These are phyloP conservation scores for Moesziomyces globuligerus DNA, from an alignment of 1,284 basidiomycete species.

Conservation along the genomic window DNA sequence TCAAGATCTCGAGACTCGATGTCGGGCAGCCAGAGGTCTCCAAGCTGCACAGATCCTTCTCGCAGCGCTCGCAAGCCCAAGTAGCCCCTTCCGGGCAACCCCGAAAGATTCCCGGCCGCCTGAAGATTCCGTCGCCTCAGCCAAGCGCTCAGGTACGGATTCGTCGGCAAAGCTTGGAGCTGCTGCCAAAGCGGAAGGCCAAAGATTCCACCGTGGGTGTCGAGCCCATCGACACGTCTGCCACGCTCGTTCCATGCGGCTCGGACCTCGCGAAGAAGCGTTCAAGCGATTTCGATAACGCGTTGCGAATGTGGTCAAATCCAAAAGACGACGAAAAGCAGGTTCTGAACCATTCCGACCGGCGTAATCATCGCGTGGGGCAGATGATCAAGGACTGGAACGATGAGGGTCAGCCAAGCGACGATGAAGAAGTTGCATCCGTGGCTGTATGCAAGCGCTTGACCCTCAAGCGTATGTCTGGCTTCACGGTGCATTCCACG, in stretches of 20 bases:
- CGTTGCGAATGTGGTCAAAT: conserved; percentile 3
- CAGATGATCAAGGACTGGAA: conserved; percentile 13
- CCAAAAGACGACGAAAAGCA: not conserved
- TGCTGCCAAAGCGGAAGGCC: not conserved
- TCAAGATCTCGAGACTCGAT: not conserved
- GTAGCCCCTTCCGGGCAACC: not conserved
- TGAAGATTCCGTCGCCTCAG: conserved; percentile 14
- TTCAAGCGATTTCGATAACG: not conserved
- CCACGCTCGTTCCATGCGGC: not conserved
- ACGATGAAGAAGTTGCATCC: conserved; percentile 26
- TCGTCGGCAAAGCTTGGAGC: conserved; percentile 6
- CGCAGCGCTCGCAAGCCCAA: conserved; percentile 5
- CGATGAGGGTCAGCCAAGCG: not conserved
- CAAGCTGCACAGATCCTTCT: conserved; percentile 11
- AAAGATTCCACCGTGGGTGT: not conserved
- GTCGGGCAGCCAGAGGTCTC: not conserved
- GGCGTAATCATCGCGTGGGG: not conserved
- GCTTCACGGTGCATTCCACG: conserved; percentile 7
- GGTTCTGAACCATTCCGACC: not conserved
- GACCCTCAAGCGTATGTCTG: conserved; percentile 21
- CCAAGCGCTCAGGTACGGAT: not conserved
- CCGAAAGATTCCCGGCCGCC: conserved; percentile 17
- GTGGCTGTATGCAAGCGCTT: conserved; percentile 16
- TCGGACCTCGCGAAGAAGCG: not conserved
- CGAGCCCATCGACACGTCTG: no score